Evolutionary conservation across 192 early-diverging fungal species (phyloP).

Genomic region (Linnemannia hyalina): DNA sequence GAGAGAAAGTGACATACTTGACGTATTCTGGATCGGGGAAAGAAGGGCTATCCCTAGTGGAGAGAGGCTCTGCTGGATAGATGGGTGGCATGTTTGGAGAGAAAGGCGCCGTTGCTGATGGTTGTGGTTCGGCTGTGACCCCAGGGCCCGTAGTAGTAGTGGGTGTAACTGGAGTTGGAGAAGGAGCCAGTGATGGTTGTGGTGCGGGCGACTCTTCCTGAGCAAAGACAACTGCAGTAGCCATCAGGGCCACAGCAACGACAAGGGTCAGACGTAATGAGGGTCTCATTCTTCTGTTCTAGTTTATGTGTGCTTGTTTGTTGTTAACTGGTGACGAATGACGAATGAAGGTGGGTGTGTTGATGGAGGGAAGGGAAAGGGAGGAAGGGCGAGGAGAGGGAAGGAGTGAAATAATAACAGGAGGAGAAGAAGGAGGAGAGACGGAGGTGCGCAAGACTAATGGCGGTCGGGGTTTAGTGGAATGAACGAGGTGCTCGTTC

Average conservation of each 20-base stretch:
- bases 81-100: constrained; percentile 8
- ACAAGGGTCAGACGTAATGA: neutral
- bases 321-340: neutral
- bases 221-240: neutral
- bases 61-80: constrained; percentile 4
- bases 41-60: constrained; percentile 11
- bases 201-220: neutral
- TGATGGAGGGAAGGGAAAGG: neutral
- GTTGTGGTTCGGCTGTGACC: neutral
- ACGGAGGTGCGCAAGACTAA: no score
- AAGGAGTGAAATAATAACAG: neutral
- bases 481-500: no score
- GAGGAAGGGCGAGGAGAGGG: neutral
- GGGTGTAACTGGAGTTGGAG: neutral
- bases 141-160: neutral
- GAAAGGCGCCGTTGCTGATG: neutral
- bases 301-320: neutral
- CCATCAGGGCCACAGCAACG: neutral
- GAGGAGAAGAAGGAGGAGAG: no score
- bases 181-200: neutral
- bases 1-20: constrained; percentile 30
- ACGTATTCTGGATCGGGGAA: constrained; percentile 55
- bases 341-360: neutral
- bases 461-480: no score
- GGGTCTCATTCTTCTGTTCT: neutral